Conservation (phyloP, 352 stramenopile species). For the Phytophthora cactorum region DNA sequence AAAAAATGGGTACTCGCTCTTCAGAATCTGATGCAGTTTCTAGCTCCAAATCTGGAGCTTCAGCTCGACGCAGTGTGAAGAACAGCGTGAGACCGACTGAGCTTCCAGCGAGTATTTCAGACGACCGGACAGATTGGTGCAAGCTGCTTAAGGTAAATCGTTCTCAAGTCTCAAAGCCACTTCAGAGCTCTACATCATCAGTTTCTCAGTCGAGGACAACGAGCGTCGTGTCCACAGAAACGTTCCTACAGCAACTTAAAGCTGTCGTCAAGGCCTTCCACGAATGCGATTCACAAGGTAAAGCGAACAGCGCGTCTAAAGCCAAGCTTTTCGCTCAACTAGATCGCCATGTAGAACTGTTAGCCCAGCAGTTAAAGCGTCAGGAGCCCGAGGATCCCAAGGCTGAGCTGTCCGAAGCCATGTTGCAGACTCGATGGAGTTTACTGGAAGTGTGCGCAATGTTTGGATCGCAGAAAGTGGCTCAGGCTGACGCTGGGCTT, state of each 20-base stretch:
- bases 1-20: slow-evolving; percentile 1
- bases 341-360: slow-evolving; percentile 57
- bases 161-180: slow-evolving; percentile 13
- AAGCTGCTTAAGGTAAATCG: slow-evolving; percentile 61
- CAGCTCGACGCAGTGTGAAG: slow-evolving; percentile 11
- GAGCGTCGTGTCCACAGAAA: slow-evolving; percentile 36
- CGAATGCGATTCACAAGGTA: slow-evolving; percentile 23
- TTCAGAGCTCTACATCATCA: neutral
- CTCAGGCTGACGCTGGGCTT: slow-evolving; percentile 36
- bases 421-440: slow-evolving; percentile 58
- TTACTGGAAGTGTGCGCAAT: slow-evolving; percentile 57
- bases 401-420: slow-evolving; percentile 24
- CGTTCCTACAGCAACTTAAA: slow-evolving; percentile 61
- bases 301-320: slow-evolving; percentile 20
- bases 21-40: neutral
- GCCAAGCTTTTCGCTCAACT: slow-evolving; percentile 56
- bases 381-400: slow-evolving; percentile 34
- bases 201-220: neutral
- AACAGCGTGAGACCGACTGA: slow-evolving; percentile 59
- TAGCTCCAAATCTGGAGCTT: neutral
- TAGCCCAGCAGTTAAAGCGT: slow-evolving; percentile 51
- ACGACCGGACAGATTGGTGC: slow-evolving; percentile 69
- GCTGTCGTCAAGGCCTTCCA: slow-evolving; percentile 59
- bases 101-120: slow-evolving; percentile 54
- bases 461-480: slow-evolving; percentile 53